Percentiles rank a stretch among this genome's conserved stretches.
Evolutionary conservation across 2,329 filamentous ascomycete genomes (phyloP).

Genomic region (Aspergillus uvarum): DNA sequence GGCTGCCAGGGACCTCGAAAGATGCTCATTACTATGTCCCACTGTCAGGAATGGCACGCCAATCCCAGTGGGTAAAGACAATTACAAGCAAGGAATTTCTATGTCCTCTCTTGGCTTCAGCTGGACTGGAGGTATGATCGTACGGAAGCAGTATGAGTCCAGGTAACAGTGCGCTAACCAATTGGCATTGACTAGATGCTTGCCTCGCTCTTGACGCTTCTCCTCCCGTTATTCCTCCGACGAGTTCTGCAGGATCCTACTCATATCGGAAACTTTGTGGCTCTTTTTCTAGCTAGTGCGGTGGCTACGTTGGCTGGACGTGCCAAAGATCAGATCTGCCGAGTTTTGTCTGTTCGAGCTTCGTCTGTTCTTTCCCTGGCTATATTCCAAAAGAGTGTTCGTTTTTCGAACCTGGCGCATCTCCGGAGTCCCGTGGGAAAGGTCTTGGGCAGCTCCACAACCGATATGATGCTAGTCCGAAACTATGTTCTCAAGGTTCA

Average conservation of each 20-base stretch:
- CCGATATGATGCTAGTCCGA: neutral
- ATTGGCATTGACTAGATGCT: neutral
- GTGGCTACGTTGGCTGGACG: neutral
- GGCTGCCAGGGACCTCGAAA: neutral
- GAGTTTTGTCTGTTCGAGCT: neutral
- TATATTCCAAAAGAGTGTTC: neutral
- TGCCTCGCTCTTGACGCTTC: neutral
- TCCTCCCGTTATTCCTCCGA: neutral
- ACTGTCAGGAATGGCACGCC: neutral
- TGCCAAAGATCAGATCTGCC: neutral
- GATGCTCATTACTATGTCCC: neutral
- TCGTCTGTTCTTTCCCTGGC: neutral
- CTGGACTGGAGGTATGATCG: neutral
- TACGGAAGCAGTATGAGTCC: neutral
- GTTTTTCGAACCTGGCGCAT: neutral
- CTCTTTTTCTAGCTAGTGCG: neutral
- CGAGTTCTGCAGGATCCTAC: neutral
- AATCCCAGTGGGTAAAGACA: neutral
- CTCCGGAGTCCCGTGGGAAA: neutral
- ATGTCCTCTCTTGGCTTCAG: neutral
- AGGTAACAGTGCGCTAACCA: neutral
- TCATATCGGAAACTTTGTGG: neutral
- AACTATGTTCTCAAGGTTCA: neutral
- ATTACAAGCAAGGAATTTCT: neutral
- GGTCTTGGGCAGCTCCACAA: neutral